phyloP scores from a whole-genome alignment of 2,329 filamentous ascomycete species.

The Polychaeton citri region DNA sequence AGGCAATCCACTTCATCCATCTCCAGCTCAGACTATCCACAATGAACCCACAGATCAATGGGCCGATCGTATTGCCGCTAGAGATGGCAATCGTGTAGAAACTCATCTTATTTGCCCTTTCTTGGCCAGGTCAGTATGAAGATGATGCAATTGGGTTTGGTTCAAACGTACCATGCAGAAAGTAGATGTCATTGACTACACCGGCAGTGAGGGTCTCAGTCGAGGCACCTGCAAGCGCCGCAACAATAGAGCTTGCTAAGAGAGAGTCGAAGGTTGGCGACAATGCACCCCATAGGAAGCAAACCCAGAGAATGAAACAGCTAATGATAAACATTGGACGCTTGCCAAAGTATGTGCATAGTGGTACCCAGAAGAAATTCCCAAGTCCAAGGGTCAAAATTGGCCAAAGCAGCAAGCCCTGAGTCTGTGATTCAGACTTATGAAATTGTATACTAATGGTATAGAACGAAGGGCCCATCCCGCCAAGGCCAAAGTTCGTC shows the following conservation, averaged over 20 bases:
- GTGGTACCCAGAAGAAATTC: constrained; percentile 40
- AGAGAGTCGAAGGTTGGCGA: constrained; percentile 29
- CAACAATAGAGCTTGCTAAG: constrained; percentile 33
- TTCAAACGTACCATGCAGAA: constrained; percentile 9
- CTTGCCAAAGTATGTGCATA: constrained; percentile 35
- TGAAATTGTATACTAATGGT: constrained; percentile 32
- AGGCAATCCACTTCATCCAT: constrained; percentile 28
- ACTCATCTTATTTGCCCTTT: constrained; percentile 23
- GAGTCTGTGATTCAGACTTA: constrained; percentile 32
- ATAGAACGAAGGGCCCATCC: constrained; percentile 31
- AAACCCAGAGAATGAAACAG: constrained; percentile 29
- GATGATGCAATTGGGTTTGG: too few species aligned
- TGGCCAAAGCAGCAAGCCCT: constrained; percentile 25
- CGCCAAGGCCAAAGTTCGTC: constrained; percentile 33
- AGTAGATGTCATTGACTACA: constrained; percentile 23
- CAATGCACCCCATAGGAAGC: constrained; percentile 35
- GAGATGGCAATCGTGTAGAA: constrained; percentile 28
- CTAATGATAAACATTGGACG: constrained; percentile 34
- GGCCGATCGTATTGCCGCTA: constrained; percentile 27
- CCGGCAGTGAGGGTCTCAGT: constrained; percentile 32
- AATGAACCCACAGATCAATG: constrained; percentile 27
- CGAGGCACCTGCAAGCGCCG: constrained; percentile 31
- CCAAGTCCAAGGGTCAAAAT: constrained; percentile 37
- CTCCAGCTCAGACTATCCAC: constrained; percentile 27
- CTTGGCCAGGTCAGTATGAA: constrained; percentile 20